Evolutionary conservation across 192 early-diverging fungal species (phyloP).

Genomic region (Rhizophagus prolifer): DNA sequence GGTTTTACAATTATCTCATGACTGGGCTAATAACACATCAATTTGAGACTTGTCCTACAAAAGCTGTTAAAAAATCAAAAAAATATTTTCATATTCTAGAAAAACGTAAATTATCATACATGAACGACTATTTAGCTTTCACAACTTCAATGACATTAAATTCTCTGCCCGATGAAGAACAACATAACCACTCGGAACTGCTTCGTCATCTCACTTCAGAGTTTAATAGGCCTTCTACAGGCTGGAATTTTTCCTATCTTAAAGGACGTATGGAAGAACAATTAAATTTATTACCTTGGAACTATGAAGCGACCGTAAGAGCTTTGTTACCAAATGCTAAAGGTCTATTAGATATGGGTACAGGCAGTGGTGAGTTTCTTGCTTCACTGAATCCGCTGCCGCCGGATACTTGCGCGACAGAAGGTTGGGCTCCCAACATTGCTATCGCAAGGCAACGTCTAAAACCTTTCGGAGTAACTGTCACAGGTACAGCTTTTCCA

Average conservation of each 20-base stretch:
- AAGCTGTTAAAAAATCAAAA: too few species aligned
- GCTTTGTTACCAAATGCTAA: slow-evolving; percentile 20
- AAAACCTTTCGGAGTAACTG: slow-evolving; percentile 29
- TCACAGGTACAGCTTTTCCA: slow-evolving; percentile 6
- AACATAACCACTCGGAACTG: background rate
- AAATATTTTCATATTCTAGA: too few species aligned
- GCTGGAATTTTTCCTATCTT: slow-evolving; percentile 38
- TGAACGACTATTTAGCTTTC: background rate
- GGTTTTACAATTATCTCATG: too few species aligned
- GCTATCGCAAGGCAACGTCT: slow-evolving; percentile 29
- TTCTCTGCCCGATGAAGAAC: background rate
- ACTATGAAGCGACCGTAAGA: slow-evolving; percentile 31
- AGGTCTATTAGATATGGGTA: slow-evolving; percentile 31
- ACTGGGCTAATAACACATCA: too few species aligned
- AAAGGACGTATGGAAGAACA: slow-evolving; percentile 32
- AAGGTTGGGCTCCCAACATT: slow-evolving; percentile 36
- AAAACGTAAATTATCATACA: background rate
- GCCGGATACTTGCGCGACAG: slow-evolving; percentile 30
- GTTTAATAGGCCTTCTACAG: slow-evolving; percentile 24
- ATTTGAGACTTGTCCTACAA: too few species aligned
- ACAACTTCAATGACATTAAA: background rate
- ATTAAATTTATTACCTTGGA: slow-evolving; percentile 18
- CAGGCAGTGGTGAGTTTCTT: slow-evolving; percentile 36
- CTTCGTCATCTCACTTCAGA: slow-evolving; percentile 17
- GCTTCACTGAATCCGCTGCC: slow-evolving; percentile 23